Conservation (phyloP, 805 yeast species). For the Wickerhamomyces silvicola region DNA sequence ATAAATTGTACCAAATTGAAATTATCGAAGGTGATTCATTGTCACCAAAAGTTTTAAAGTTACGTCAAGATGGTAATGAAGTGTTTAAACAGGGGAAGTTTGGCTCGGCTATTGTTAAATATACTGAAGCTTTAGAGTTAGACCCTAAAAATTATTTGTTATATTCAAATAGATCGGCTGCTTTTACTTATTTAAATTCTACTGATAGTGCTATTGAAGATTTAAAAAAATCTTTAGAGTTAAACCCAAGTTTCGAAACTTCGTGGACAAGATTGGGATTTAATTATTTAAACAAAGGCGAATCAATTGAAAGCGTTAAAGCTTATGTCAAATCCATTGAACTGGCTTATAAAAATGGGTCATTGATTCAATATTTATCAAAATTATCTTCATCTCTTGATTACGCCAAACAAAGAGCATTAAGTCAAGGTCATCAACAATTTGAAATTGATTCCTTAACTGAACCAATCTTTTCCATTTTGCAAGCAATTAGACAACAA, state of each 20-base stretch:
- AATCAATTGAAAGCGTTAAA: slow-evolving; percentile 29
- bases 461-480: slow-evolving; percentile 3
- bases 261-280: slow-evolving; percentile 34
- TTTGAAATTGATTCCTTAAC: slow-evolving; percentile 4
- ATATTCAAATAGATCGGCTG: slow-evolving; percentile 36
- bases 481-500: too few relatives aligned
- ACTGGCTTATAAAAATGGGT: slow-evolving; percentile 9
- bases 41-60: slow-evolving; percentile 3
- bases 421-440: slow-evolving; percentile 9
- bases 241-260: slow-evolving; percentile 31
- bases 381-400: slow-evolving; percentile 11
- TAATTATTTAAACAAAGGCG: slow-evolving; percentile 28
- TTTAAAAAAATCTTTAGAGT: slow-evolving; percentile 24
- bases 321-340: slow-evolving; percentile 30
- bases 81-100: slow-evolving; percentile 10
- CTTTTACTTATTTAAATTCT: slow-evolving; percentile 28
- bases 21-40: too few relatives aligned
- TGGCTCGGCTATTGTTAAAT: slow-evolving; percentile 27
- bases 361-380: slow-evolving; percentile 9
- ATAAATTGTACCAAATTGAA: too few relatives aligned
- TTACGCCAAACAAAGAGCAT: slow-evolving; percentile 14
- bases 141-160: slow-evolving; percentile 29
- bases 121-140: slow-evolving; percentile 29
- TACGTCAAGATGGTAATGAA: slow-evolving; percentile 16
- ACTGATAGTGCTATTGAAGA: slow-evolving; percentile 32